Evolutionary conservation across 129 eudicot species (phyloP).

Genomic region (Saposhnikovia divaricata): DNA sequence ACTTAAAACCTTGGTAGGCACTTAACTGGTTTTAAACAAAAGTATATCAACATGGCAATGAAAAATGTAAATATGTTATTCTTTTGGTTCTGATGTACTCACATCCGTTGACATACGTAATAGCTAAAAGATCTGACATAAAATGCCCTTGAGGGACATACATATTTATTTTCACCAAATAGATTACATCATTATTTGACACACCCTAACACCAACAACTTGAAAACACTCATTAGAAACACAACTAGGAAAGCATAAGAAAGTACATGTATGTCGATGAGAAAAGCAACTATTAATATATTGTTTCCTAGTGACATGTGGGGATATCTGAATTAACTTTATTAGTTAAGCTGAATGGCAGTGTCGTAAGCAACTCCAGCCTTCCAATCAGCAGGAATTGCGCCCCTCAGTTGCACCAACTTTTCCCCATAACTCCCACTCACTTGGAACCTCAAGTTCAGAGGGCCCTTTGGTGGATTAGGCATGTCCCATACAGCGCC

Average conservation of each 20-base stretch:
- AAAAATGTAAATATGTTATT: not conserved
- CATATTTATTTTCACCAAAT: not conserved
- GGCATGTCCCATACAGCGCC: constrained; percentile 75
- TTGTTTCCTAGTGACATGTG: not conserved
- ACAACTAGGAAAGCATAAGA: not conserved
- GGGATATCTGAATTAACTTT: constrained; percentile 17
- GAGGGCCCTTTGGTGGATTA: constrained; percentile 56
- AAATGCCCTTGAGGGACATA: not conserved
- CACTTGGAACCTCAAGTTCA: constrained; percentile 46
- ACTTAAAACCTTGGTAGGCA: not conserved
- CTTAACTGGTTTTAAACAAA: not conserved
- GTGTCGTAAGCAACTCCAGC: constrained; percentile 52
- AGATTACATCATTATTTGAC: not conserved
- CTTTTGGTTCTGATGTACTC: not conserved
- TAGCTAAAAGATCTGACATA: not conserved
- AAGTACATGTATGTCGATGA: not conserved
- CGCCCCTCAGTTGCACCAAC: constrained; percentile 39
- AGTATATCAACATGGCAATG: not conserved
- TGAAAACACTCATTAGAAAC: not conserved
- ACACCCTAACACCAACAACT: constrained; percentile 4
- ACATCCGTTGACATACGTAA: not conserved
- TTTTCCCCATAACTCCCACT: constrained; percentile 34
- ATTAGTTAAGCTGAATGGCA: constrained; percentile 40
- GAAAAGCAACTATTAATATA: not conserved
- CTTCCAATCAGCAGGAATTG: constrained; percentile 52